Conservation (phyloP, 2,329 filamentous ascomycete genomes). For the Diaporthe citri region DNA sequence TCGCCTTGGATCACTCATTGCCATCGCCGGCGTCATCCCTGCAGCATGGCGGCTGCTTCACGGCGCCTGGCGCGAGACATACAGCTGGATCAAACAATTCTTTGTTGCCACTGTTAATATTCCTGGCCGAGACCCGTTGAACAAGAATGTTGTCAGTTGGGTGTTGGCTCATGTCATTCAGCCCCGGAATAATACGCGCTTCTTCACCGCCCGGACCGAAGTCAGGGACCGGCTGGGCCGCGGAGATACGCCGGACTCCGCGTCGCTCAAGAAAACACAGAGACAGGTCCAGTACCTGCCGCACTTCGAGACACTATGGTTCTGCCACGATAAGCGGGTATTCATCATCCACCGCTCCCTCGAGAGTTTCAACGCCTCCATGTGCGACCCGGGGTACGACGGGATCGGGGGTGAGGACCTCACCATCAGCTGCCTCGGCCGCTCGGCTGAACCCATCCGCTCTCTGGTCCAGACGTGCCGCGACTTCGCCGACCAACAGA, state of each 20-base stretch:
- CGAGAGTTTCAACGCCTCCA: conserved; percentile 51
- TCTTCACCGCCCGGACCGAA: conserved; percentile 60
- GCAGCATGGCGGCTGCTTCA: conserved; percentile 55
- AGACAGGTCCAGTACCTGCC: conserved; percentile 59
- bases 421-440: conserved; percentile 62
- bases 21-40: conserved; percentile 57
- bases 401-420: conserved; percentile 61
- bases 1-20: conserved; percentile 58
- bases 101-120: conserved; percentile 60
- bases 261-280: conserved; percentile 56
- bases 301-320: conserved; percentile 60
- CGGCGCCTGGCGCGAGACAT: conserved; percentile 53
- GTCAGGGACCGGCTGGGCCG: conserved; percentile 51
- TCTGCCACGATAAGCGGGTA: conserved; percentile 61
- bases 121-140: conserved; percentile 58
- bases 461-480: conserved; percentile 59
- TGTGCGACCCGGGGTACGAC: conserved; percentile 58
- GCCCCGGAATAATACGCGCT: conserved; percentile 52
- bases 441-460: conserved; percentile 63
- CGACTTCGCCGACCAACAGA: conserved; percentile 60
- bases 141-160: conserved; percentile 60
- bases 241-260: conserved; percentile 47
- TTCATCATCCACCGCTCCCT: conserved; percentile 60
- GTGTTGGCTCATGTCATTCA: conserved; percentile 55
- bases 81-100: conserved; percentile 55